Evolutionary conservation across 2,329 filamentous ascomycete genomes (phyloP).

Genomic region (Macrophomina tecta): DNA sequence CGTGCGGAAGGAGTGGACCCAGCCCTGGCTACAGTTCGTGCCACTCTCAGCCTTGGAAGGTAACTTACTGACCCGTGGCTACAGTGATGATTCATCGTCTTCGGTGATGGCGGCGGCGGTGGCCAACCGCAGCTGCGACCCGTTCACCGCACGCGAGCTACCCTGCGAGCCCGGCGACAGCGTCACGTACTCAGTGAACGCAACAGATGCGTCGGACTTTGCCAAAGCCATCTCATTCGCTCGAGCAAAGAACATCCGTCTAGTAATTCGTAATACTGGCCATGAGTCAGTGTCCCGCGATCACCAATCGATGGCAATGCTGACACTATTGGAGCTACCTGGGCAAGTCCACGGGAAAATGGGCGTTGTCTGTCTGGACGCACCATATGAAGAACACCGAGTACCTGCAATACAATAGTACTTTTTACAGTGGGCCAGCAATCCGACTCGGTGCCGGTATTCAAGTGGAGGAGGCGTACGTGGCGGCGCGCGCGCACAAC

Average conservation of each 20-base stretch:
- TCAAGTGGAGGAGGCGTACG: slow-evolving; percentile 39
- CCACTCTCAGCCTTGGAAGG: too few species aligned
- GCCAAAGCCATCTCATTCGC: slow-evolving; percentile 37
- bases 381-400: slow-evolving; percentile 43
- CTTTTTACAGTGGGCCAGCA: slow-evolving; percentile 38
- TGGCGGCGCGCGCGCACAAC: slow-evolving; percentile 34
- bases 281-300: slow-evolving; percentile 39
- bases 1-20: too few species aligned
- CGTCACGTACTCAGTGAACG: slow-evolving; percentile 11
- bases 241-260: slow-evolving; percentile 39
- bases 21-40: too few species aligned
- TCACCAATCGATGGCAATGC: slow-evolving; percentile 28
- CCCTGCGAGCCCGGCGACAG: slow-evolving; percentile 4
- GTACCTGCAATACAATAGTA: slow-evolving; percentile 38
- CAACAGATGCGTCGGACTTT: slow-evolving; percentile 28
- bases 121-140: slow-evolving; percentile 19
- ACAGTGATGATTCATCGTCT: background rate
- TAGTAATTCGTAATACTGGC: slow-evolving; percentile 46
- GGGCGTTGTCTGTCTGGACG: slow-evolving; percentile 43
- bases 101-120: background rate
- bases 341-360: slow-evolving; percentile 43
- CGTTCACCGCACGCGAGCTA: slow-evolving; percentile 2
- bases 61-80: too few species aligned
- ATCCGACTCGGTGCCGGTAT: slow-evolving; percentile 40
- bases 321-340: slow-evolving; percentile 32